Percentiles rank a stretch among this genome's conserved stretches.
Conservation (phyloP, 2,329 filamentous ascomycete genomes). For the Huntiella bhutanensis region DNA sequence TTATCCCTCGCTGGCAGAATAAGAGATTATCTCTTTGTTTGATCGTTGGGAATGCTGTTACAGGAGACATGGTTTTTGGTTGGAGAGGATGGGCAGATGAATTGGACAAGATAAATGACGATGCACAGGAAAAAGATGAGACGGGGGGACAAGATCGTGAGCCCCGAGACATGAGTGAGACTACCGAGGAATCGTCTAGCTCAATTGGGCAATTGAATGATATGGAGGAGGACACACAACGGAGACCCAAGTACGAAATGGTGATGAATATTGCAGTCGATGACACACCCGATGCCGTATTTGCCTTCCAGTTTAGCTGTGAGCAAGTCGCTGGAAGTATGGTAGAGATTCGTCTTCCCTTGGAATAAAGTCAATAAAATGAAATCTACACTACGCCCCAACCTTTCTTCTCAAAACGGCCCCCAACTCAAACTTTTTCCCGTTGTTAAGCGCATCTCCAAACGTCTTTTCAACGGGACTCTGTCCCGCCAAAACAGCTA, state of each 20-base stretch:
- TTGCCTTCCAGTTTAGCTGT: slow-evolving; percentile 56
- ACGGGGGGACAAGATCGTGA: not conserved
- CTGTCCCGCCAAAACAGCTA: slow-evolving; percentile 44
- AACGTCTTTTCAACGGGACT: slow-evolving; percentile 17
- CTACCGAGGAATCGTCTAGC: too few relatives aligned
- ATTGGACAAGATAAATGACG: slow-evolving; percentile 26
- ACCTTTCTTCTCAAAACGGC: slow-evolving; percentile 1
- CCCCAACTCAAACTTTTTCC: not conserved
- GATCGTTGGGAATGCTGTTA: not conserved
- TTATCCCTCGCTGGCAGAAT: slow-evolving; percentile 41
- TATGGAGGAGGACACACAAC: too few relatives aligned
- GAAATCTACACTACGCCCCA: not conserved
- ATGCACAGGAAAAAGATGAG: not conserved
- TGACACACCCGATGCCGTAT: slow-evolving; percentile 33
- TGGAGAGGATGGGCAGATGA: slow-evolving; percentile 44
- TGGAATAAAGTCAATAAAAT: not conserved
- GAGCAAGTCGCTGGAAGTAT: slow-evolving; percentile 59
- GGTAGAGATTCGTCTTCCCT: slow-evolving; percentile 14
- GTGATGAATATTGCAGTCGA: slow-evolving; percentile 21
- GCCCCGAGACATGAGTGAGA: too few relatives aligned
- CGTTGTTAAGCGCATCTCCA: not conserved
- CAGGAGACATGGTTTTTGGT: slow-evolving; percentile 49
- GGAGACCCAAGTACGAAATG: not conserved
- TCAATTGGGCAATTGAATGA: too few relatives aligned
- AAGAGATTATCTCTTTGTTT: slow-evolving; percentile 45